phyloP scores from a whole-genome alignment of 768 basidiomycete genomes.

The Mycena filopes region DNA sequence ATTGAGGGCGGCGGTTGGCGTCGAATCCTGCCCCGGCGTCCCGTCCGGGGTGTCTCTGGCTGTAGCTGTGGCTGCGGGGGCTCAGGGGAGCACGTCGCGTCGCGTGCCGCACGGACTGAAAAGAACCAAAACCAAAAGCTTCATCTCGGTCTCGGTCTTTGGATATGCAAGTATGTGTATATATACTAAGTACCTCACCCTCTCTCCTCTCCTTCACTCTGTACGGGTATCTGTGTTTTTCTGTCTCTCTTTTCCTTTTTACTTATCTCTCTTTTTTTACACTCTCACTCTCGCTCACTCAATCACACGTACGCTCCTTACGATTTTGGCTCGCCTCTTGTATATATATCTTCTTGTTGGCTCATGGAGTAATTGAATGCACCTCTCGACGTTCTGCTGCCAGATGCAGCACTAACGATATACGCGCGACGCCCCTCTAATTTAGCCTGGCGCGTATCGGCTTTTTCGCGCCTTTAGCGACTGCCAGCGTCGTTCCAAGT shows the following conservation, averaged over 20 bases:
- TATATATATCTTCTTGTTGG: too few species aligned
- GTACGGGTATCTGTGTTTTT: slow-evolving; percentile 1
- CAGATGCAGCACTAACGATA: too few species aligned
- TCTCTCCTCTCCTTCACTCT: neutral
- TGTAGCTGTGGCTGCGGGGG: neutral
- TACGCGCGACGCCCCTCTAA: too few species aligned
- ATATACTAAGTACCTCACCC: slow-evolving; percentile 16
- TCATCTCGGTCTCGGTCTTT: slow-evolving; percentile 8
- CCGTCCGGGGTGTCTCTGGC: neutral
- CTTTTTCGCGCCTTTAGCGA: too few species aligned
- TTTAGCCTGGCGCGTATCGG: too few species aligned
- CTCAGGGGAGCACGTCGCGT: neutral
- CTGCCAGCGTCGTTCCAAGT: too few species aligned
- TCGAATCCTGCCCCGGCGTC: neutral
- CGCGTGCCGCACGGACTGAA: slow-evolving; percentile 5
- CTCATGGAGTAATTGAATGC: too few species aligned
- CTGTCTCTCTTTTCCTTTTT: neutral
- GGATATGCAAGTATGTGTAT: slow-evolving; percentile 20
- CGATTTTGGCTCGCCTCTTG: too few species aligned
- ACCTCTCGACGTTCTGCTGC: slow-evolving; percentile 85
- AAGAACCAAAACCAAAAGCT: slow-evolving; percentile 1
- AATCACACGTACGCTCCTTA: neutral
- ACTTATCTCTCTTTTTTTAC: neutral
- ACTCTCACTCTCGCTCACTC: neutral
- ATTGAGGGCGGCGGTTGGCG: slow-evolving; percentile 48